phyloP scores from a whole-genome alignment of 2,329 filamentous ascomycete species.

The Raffaelea ambrosiae region DNA sequence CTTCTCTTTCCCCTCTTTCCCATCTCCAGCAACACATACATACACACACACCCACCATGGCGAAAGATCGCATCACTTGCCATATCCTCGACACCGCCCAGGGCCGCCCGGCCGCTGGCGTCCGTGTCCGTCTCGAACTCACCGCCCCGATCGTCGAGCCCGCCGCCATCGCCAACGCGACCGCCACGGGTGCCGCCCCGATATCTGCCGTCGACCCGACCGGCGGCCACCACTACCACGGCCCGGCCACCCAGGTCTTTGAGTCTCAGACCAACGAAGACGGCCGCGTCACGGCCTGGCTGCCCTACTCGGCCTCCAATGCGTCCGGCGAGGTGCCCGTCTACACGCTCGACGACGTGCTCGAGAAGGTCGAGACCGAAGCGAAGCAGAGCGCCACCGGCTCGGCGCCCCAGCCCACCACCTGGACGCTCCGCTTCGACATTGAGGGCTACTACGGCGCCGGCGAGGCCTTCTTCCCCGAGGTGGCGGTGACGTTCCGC shows the following conservation, averaged over 20 bases:
- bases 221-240: conserved; percentile 19
- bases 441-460: conserved; percentile 62
- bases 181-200: conserved; percentile 21
- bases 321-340: conserved; percentile 48
- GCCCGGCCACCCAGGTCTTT: conserved; percentile 41
- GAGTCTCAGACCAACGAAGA: conserved; percentile 65
- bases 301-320: conserved; percentile 42
- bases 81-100: conserved; percentile 78
- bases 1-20: too few species aligned
- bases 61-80: conserved; percentile 67
- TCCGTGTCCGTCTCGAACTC: conserved; percentile 58
- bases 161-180: conserved; percentile 16
- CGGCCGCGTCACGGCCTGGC: conserved; percentile 65
- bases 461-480: conserved; percentile 52
- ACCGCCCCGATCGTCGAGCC: conserved; percentile 7
- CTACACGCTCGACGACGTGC: conserved; percentile 49
- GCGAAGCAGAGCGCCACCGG: conserved; percentile 14
- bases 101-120: conserved; percentile 57
- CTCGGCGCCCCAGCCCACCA: conserved; percentile 23
- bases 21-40: too few species aligned
- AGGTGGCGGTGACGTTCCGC: conserved; percentile 44
- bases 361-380: conserved; percentile 28
- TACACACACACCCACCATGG: conserved; percentile 4
- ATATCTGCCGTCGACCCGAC: conserved; percentile 8
- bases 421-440: conserved; percentile 66